phyloP scores from a whole-genome alignment of 176 grass and related monocot species.

The Dactylis glomerata region DNA sequence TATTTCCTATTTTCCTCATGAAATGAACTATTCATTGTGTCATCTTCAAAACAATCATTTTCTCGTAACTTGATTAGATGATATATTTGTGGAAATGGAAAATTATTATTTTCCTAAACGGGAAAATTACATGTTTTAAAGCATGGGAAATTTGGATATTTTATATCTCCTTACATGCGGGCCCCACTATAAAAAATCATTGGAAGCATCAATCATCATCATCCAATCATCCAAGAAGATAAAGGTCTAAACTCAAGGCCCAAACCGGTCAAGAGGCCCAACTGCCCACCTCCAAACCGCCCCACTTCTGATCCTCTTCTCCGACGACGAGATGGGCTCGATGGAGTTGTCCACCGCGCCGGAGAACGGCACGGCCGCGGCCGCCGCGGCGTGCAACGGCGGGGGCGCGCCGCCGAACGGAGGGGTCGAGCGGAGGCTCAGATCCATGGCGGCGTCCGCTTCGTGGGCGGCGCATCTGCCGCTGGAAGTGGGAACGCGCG shows the following conservation, averaged over 20 bases:
- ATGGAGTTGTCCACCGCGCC: slow-evolving; percentile 64
- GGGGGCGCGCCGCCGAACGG: slow-evolving; percentile 33
- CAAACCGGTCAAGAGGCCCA: slow-evolving; percentile 32
- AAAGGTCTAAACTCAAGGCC: background rate
- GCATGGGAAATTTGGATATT: background rate
- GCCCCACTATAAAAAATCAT: background rate
- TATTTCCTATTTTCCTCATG: too few relatives aligned
- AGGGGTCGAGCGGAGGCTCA: slow-evolving; percentile 48
- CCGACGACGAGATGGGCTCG: slow-evolving; percentile 67
- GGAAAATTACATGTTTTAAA: background rate
- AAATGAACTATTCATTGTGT: background rate
- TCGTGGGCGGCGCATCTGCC: slow-evolving; percentile 43
- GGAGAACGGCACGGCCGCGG: slow-evolving; percentile 51
- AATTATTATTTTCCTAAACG: too few relatives aligned
- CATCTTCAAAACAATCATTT: background rate
- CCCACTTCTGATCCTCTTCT: slow-evolving; percentile 16
- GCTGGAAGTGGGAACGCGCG: slow-evolving; percentile 90
- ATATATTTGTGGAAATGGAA: too few relatives aligned
- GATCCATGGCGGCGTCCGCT: slow-evolving; percentile 23
- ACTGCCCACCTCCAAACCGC: background rate
- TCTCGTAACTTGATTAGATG: background rate
- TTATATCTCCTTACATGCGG: background rate
- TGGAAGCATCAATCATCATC: background rate
- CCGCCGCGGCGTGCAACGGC: slow-evolving; percentile 52
- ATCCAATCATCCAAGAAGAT: background rate